Conservation (phyloP, 1,284 basidiomycete species). For the Boletus semigastroideus region DNA sequence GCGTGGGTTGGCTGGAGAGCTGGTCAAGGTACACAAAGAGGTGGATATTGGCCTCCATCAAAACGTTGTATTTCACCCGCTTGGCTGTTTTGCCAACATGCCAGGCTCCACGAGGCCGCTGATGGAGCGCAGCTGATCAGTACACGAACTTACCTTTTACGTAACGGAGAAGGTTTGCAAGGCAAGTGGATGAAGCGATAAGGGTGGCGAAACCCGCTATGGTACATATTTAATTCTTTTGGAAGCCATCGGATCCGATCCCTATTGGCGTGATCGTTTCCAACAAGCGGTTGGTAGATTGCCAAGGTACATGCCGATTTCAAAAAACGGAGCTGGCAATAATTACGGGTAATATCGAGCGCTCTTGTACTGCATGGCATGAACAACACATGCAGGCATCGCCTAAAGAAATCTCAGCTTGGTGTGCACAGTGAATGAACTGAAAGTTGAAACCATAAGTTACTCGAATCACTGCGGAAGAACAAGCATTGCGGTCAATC, state of each 20-base stretch:
- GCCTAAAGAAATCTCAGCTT: not conserved
- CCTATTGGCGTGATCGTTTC: slow-evolving; percentile 4
- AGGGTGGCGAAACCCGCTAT: too few species aligned
- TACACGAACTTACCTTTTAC: not conserved
- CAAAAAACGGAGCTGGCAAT: not conserved
- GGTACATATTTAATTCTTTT: too few species aligned
- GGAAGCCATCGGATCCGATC: too few species aligned
- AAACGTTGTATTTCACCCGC: slow-evolving; percentile 14
- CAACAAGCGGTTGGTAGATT: slow-evolving; percentile 1
- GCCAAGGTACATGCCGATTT: slow-evolving; percentile 12
- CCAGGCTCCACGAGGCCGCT: slow-evolving; percentile 24
- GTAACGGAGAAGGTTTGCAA: not conserved
- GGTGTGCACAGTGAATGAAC: not conserved
- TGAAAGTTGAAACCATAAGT: not conserved
- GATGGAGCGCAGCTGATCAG: not conserved
- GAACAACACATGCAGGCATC: not conserved
- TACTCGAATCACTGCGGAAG: not conserved
- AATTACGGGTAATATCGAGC: not conserved
- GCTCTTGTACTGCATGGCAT: slow-evolving; percentile 2
- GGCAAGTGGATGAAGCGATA: not conserved
- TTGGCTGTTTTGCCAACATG: slow-evolving; percentile 20
- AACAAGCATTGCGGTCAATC: not conserved
- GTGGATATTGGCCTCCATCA: slow-evolving; percentile 1
- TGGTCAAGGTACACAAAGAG: not conserved
- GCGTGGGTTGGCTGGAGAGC: slow-evolving; percentile 2